These are phyloP conservation scores for Colletotrichum sp. DNA, from an alignment of 2,329 filamentous ascomycete genomes.

Conservation along the genomic window DNA sequence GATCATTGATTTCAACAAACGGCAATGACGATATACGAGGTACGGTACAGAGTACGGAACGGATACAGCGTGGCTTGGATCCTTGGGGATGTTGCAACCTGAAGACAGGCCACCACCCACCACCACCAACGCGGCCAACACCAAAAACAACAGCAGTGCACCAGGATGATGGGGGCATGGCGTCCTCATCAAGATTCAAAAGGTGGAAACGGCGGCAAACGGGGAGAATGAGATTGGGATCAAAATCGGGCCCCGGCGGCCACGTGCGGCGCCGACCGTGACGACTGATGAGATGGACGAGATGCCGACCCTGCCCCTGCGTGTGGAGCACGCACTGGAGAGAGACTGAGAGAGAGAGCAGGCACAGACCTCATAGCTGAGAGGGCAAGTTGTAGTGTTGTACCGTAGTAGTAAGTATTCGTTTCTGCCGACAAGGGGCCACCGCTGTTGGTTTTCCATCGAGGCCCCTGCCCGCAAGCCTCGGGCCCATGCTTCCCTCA, in stretches of 20 bases:
- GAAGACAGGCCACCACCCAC: neutral
- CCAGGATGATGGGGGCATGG: neutral
- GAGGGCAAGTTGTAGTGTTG: neutral
- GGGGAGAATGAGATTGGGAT: slow-evolving; percentile 27
- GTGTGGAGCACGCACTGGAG: neutral
- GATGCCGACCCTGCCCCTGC: slow-evolving; percentile 17
- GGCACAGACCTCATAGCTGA: neutral
- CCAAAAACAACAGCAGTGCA: neutral
- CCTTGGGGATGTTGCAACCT: neutral
- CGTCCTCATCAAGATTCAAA: neutral
- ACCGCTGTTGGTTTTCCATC: neutral
- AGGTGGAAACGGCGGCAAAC: slow-evolving; percentile 1
- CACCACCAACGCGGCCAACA: neutral
- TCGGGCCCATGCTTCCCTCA: neutral
- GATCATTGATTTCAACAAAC: neutral
- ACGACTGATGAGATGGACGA: slow-evolving; percentile 16
- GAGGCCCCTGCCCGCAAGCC: slow-evolving; percentile 7
- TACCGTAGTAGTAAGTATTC: neutral
- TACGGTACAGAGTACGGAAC: neutral
- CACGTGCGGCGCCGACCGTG: slow-evolving; percentile 28
- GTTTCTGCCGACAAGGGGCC: slow-evolving; percentile 1
- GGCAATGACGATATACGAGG: slow-evolving; percentile 13
- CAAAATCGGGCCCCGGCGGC: slow-evolving; percentile 28
- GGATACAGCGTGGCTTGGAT: neutral
- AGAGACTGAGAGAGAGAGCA: neutral